Percentiles rank a stretch among this genome's conserved stretches.
These are phyloP conservation scores for Drechslerella coelobrocha DNA, from an alignment of 2,329 filamentous ascomycete species.

Conservation along the genomic window DNA sequence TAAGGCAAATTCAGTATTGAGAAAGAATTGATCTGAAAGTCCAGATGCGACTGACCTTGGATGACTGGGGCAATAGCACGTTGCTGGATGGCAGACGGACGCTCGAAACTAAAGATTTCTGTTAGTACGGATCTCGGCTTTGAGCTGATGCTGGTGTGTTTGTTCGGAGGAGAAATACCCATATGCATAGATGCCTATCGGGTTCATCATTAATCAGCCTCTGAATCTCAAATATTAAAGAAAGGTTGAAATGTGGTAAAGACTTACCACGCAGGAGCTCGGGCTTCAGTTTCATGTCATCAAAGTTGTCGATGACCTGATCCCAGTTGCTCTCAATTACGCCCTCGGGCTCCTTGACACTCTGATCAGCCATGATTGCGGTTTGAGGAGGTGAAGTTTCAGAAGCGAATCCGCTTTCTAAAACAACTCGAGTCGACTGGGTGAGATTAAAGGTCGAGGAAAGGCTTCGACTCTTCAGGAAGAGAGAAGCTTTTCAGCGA, in stretches of 20 bases:
- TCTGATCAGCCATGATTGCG: slow-evolving; percentile 49
- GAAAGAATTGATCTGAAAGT: slow-evolving; percentile 30
- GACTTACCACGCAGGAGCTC: slow-evolving; percentile 91
- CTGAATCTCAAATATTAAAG: slow-evolving; percentile 1
- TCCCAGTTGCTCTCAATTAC: slow-evolving; percentile 99
- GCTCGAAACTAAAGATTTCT: slow-evolving; percentile 76
- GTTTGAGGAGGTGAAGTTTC: slow-evolving; percentile 24
- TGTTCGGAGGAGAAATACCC: slow-evolving; percentile 58
- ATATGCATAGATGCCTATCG: slow-evolving; percentile 90
- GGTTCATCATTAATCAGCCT: not conserved
- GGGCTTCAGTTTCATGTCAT: slow-evolving; percentile 94
- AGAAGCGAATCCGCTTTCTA: slow-evolving; percentile 21
- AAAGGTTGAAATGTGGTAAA: not conserved
- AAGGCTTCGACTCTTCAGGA: not conserved
- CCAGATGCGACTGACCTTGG: slow-evolving; percentile 74
- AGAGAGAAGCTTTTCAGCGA: slow-evolving; percentile 16
- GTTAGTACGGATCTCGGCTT: slow-evolving; percentile 33
- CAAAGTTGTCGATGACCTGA: slow-evolving; percentile 98
- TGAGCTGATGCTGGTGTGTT: slow-evolving; percentile 1
- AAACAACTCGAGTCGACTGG: slow-evolving; percentile 2
- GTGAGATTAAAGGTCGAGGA: not conserved
- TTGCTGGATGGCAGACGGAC: slow-evolving; percentile 99
- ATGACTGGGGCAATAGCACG: slow-evolving; percentile 99
- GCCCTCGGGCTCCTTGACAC: slow-evolving; percentile 63
- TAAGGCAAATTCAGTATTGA: slow-evolving; percentile 56